These are phyloP conservation scores for Colletotrichum destructivum DNA, from an alignment of 2,329 filamentous ascomycete species.

Conservation along the genomic window DNA sequence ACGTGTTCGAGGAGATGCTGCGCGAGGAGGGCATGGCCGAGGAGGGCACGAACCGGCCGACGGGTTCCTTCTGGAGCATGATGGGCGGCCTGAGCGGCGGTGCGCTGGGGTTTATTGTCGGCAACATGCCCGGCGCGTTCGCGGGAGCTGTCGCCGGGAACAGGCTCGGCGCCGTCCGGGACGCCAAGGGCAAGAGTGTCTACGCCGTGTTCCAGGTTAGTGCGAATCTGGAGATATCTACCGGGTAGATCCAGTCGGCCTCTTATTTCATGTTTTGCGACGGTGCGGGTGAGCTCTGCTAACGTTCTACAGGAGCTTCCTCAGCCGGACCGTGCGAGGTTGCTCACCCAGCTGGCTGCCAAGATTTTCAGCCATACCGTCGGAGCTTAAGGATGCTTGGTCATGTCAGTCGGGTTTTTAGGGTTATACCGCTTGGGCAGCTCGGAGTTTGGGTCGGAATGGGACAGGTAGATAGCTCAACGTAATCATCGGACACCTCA, in stretches of 20 bases:
- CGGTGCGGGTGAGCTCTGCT: neutral
- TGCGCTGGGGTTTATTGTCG: constrained; percentile 94
- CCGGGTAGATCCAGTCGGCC: constrained; percentile 33
- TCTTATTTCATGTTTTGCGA: constrained; percentile 1
- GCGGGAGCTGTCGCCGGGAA: constrained; percentile 95
- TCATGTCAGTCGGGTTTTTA: neutral
- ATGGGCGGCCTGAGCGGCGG: constrained; percentile 89
- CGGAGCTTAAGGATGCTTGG: constrained; percentile 57
- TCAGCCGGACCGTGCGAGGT: constrained; percentile 82
- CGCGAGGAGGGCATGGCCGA: constrained; percentile 87
- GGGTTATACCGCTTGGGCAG: constrained; percentile 17
- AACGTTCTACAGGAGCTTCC: constrained; percentile 76
- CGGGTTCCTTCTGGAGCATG: constrained; percentile 87
- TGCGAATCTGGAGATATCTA: constrained; percentile 41
- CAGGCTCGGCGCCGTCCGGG: constrained; percentile 88
- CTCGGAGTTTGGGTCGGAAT: constrained; percentile 37
- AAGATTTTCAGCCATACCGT: constrained; percentile 89
- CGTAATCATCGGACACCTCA: neutral
- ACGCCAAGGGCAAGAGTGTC: constrained; percentile 94
- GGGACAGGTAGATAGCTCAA: constrained; percentile 1
- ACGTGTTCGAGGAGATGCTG: constrained; percentile 92
- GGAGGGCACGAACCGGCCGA: constrained; percentile 71
- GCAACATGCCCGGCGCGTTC: constrained; percentile 89
- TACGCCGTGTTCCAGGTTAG: constrained; percentile 85
- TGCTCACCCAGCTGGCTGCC: constrained; percentile 87